Conservation (phyloP, 108 stramenopile species). For the Chaetoceros tenuissimus region DNA sequence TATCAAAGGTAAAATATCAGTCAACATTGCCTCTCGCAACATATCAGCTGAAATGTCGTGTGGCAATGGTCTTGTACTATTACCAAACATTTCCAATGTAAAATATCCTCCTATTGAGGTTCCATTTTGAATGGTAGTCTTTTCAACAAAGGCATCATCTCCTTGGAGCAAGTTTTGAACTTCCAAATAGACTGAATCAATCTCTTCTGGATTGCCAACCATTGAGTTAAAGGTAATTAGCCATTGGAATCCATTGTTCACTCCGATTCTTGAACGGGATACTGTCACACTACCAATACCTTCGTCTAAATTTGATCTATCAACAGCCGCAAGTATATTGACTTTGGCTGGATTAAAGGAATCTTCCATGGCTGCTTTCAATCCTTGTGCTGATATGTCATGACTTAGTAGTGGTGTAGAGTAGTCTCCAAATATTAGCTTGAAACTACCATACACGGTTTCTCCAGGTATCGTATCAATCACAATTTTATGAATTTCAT, state of each 20-base stretch:
- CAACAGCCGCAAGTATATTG: constrained; percentile 20
- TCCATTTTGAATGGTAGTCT: constrained; percentile 37
- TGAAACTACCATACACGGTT: constrained; percentile 39
- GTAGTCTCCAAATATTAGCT: constrained; percentile 28
- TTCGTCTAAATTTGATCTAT: constrained; percentile 22
- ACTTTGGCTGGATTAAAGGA: constrained; percentile 28
- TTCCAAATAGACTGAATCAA: constrained; percentile 15
- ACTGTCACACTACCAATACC: constrained; percentile 33
- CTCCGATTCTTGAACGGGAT: constrained; percentile 14
- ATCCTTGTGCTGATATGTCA: constrained; percentile 25
- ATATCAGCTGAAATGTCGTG: too few relatives aligned
- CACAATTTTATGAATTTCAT: constrained; percentile 48
- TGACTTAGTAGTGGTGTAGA: constrained; percentile 22
- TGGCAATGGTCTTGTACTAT: constrained; percentile 22
- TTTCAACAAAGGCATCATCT: constrained; percentile 30
- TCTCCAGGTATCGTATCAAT: constrained; percentile 26
- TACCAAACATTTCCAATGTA: constrained; percentile 43
- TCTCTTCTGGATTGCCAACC: constrained; percentile 25
- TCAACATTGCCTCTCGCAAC: too few relatives aligned
- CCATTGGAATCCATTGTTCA: constrained; percentile 42
- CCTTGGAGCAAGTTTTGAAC: constrained; percentile 34
- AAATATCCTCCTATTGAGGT: constrained; percentile 62
- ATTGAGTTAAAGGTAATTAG: constrained; percentile 46
- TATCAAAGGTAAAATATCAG: too few relatives aligned
- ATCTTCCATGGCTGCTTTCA: constrained; percentile 30